Evolutionary conservation across 305 asterid species (phyloP), one percentile per base, ranked within the genome.

Genomic region (Ajuga reptans): DNA sequence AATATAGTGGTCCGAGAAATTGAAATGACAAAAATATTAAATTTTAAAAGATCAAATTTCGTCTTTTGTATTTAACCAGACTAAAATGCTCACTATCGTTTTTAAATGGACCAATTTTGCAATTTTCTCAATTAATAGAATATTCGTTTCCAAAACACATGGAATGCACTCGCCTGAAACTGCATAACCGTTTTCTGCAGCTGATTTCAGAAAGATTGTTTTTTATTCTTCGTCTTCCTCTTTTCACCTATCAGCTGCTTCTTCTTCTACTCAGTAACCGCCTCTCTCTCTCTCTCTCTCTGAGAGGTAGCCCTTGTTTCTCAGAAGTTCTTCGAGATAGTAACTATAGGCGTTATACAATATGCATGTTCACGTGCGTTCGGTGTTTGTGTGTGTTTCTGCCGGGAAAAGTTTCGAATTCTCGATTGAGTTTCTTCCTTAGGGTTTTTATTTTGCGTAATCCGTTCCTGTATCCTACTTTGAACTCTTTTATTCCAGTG

Each of bases 121-220:
- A 21, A 0, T 21, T 21, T 21, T 21, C 27, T 2, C 27, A 21
- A 21, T 2, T 21, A 21, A 21, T 21, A n/a, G n/a, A n/a, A n/a
- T n/a, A n/a, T n/a, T n/a, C n/a, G n/a, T n/a, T n/a, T n/a, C 66
- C 43, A 42, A 17, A 37, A 18, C 61, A 5, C 5, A 66, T 76
- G 21, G 51, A 39, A n/a, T 9, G 36, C 77, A 70, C 84, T 76
- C 82, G 76, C 73, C 46, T 37, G 71, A 36, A 84, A 79, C 83
- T 6, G 31, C 75, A 58, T 77, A 81, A 84, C 85, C 81, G 84
- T 82, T 72, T 66, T 21, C 2, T 12, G 4, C 68, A 66, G 69
- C 79, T 17, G 56, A 66, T 41, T 27, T 51, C 61, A 70, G 68
- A 52, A 50, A 17, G 15, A 9, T 31, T 31, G 18, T 10, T 31